These are phyloP conservation scores for Torrubiella hemipterigena DNA, from an alignment of 2,329 filamentous ascomycete genomes.

Conservation along the genomic window DNA sequence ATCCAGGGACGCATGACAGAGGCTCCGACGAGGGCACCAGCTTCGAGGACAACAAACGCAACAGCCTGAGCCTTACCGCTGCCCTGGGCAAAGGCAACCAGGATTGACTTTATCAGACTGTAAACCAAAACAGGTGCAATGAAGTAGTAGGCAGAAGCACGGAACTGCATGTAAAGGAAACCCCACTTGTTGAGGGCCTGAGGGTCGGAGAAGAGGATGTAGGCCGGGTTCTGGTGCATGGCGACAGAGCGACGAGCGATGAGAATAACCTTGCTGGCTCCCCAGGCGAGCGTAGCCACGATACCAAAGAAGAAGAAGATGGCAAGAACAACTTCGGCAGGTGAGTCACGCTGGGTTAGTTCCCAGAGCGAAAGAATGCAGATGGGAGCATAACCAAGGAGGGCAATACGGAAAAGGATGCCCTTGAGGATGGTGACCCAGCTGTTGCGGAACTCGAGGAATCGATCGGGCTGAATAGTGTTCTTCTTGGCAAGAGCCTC, in stretches of 20 bases:
- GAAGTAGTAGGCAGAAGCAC: conserved; percentile 91
- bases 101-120: conserved; percentile 76
- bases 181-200: conserved; percentile 94
- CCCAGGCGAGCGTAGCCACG: conserved; percentile 68
- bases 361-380: conserved; percentile 88
- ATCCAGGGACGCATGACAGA: conserved; percentile 90
- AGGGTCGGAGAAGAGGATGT: conserved; percentile 95
- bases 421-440: conserved; percentile 91
- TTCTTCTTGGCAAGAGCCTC: conserved; percentile 64
- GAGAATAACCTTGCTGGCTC: conserved; percentile 77
- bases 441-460: conserved; percentile 85
- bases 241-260: conserved; percentile 78
- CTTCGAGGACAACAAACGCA: conserved; percentile 76
- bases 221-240: conserved; percentile 93
- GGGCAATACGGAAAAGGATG: conserved; percentile 78
- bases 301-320: conserved; percentile 82
- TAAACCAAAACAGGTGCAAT: conserved; percentile 72
- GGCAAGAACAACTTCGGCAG: conserved; percentile 75
- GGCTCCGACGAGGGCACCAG: conserved; percentile 61
- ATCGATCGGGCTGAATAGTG: conserved; percentile 75
- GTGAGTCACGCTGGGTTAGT: conserved; percentile 73
- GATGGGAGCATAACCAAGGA: conserved; percentile 90
- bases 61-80: conserved; percentile 65
- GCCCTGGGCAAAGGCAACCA: conserved; percentile 70
- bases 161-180: conserved; percentile 94